These are phyloP conservation scores for Ocimum tenuiflorum DNA, from an alignment of 257 asterid species.

Conservation along the genomic window DNA sequence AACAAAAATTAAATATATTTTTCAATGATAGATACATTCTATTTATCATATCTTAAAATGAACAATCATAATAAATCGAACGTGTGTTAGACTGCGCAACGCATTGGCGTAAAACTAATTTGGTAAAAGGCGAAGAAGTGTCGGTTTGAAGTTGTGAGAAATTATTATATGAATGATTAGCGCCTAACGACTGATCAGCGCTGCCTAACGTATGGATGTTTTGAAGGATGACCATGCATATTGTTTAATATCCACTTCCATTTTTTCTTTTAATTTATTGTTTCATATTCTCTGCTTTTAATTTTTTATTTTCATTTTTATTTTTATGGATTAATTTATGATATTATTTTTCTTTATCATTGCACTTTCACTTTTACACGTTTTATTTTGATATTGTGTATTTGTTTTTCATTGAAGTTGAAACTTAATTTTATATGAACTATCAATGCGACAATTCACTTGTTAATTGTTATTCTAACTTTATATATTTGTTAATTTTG, in stretches of 20 bases:
- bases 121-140: background rate
- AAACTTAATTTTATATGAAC: background rate
- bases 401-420: background rate
- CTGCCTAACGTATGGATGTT: no score
- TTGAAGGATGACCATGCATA: background rate
- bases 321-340: background rate
- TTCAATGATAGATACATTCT: no score
- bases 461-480: background rate
- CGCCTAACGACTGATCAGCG: no score
- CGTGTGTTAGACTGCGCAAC: no score
- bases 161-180: background rate
- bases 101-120: no score
- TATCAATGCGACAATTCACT: background rate
- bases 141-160: background rate
- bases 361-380: background rate
- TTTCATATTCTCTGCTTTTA: background rate
- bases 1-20: no score
- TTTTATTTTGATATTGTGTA: background rate
- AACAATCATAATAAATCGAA: no score
- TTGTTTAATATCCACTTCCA: background rate
- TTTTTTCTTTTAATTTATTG: background rate
- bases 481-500: background rate
- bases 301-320: no score
- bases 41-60: no score
- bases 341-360: background rate